These are phyloP conservation scores for Cadophora malorum DNA, from an alignment of 2,329 filamentous ascomycete species.

Conservation along the genomic window DNA sequence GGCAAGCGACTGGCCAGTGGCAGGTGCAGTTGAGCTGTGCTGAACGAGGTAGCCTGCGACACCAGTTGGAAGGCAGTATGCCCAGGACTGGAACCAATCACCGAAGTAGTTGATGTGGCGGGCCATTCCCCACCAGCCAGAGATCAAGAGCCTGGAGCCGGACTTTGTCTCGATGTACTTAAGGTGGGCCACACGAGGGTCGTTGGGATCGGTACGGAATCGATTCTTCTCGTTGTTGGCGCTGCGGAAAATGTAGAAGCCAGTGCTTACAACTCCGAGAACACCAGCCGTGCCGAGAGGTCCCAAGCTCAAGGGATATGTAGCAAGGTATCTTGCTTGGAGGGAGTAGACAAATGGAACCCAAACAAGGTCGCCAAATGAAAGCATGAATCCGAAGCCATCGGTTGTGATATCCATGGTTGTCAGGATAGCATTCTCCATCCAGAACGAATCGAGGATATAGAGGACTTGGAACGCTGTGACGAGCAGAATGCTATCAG, in stretches of 20 bases:
- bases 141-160: constrained; percentile 80
- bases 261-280: constrained; percentile 69
- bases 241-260: constrained; percentile 93
- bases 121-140: constrained; percentile 92
- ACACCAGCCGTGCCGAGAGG: constrained; percentile 68
- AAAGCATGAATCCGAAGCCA: constrained; percentile 93
- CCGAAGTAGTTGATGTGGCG: constrained; percentile 96
- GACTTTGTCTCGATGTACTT: constrained; percentile 84
- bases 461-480: constrained; percentile 81
- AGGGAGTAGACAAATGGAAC: constrained; percentile 88
- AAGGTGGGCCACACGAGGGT: constrained; percentile 79
- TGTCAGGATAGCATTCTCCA: constrained; percentile 87
- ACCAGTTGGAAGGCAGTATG: constrained; percentile 86
- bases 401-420: constrained; percentile 95
- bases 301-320: constrained; percentile 82
- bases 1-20: constrained; percentile 55
- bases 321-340: constrained; percentile 83
- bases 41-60: constrained; percentile 80
- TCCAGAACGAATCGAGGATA: constrained; percentile 82
- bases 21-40: constrained; percentile 55
- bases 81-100: constrained; percentile 94
- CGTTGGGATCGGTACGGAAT: constrained; percentile 86
- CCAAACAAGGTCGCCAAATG: constrained; percentile 93
- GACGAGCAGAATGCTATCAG: constrained; percentile 84
- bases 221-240: constrained; percentile 94